Evolutionary conservation across 345 rosid species (phyloP), one percentile per base, ranked within the genome.

Genomic region (Brassica rapa): DNA sequence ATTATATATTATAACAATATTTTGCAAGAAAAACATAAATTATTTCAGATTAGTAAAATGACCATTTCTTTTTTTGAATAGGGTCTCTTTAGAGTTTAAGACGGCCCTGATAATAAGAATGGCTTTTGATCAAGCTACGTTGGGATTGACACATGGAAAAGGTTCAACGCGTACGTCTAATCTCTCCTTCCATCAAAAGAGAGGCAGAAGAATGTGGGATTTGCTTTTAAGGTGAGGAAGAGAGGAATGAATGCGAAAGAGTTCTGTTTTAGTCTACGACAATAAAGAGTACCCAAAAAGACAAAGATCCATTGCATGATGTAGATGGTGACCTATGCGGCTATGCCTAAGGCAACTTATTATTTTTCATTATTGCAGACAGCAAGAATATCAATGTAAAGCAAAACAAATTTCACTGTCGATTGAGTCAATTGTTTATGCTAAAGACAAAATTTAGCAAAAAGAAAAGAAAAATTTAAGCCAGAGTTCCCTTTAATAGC

Each of bases 281-380:
- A 65, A 78, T 30, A 78, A 71, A 55, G 51, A 56, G n/a, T 43
- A 23, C 3, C 37, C 62, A 53, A 41, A 23, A 43, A 77, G 14
- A 73, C 71, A 80, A 80, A 63, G 71, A 29, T 69, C 33, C 55
- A 37, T 53, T 74, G 61, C 55, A 74, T 74, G 61, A 39, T 80
- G 57, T 62, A 70, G 83, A 80, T 8, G 37, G 65, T 74, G 82
- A 74, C 79, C 66, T 51, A 39, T 37, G 53, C 73, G 69, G 75
- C 66, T 51, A 39, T 37, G 53, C 73, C 35, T 61, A 73, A 51
- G 68, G 35, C 70, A 33, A 73, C 67, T 66, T 67, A 14, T 37
- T 16, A 19, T 68, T 8, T 51, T n/a, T 19, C 62, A 74, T 80
- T 63, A 80, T 80, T 69, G 75, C 62, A 80, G 79, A 80, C 71